These are phyloP conservation scores for Cyanodermella asteris DNA, from an alignment of 2,329 filamentous ascomycete species.

Conservation along the genomic window DNA sequence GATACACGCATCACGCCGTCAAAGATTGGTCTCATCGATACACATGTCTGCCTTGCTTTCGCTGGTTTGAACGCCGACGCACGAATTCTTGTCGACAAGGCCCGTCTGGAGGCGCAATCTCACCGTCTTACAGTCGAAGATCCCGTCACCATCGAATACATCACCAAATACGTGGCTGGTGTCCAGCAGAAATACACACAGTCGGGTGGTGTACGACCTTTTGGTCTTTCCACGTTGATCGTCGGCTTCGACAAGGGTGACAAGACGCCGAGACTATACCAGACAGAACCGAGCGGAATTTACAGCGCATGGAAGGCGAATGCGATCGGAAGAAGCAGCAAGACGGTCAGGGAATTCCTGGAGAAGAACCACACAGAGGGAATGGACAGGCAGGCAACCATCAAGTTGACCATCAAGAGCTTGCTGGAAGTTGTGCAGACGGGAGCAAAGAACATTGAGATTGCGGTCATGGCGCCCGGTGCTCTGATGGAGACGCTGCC, in stretches of 20 bases:
- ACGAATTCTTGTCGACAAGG: constrained; percentile 94
- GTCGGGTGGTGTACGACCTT: constrained; percentile 94
- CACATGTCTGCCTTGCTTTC: constrained; percentile 90
- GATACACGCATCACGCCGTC: constrained; percentile 97
- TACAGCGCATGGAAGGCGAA: constrained; percentile 99
- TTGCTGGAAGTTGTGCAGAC: constrained; percentile 95
- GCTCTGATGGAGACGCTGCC: constrained; percentile 84
- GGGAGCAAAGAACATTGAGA: constrained; percentile 98
- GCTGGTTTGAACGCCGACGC: constrained; percentile 95
- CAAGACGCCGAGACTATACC: constrained; percentile 73
- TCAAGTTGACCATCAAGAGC: constrained; percentile 94
- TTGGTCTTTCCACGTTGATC: constrained; percentile 92
- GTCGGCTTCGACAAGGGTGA: constrained; percentile 96
- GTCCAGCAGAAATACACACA: constrained; percentile 99
- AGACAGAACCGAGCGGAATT: constrained; percentile 98
- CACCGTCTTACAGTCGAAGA: constrained; percentile 95
- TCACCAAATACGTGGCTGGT: constrained; percentile 93
- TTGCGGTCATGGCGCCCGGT: constrained; percentile 89
- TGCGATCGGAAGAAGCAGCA: constrained; percentile 92
- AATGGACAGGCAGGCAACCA: constrained; percentile 90
- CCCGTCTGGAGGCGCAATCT: constrained; percentile 87
- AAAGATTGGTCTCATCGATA: constrained; percentile 91
- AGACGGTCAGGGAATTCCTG: constrained; percentile 95
- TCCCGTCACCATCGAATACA: constrained; percentile 94
- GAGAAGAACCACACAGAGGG: constrained; percentile 97